Evolutionary conservation across 768 basidiomycete species (phyloP).

Genomic region (Suillus hirtellus): DNA sequence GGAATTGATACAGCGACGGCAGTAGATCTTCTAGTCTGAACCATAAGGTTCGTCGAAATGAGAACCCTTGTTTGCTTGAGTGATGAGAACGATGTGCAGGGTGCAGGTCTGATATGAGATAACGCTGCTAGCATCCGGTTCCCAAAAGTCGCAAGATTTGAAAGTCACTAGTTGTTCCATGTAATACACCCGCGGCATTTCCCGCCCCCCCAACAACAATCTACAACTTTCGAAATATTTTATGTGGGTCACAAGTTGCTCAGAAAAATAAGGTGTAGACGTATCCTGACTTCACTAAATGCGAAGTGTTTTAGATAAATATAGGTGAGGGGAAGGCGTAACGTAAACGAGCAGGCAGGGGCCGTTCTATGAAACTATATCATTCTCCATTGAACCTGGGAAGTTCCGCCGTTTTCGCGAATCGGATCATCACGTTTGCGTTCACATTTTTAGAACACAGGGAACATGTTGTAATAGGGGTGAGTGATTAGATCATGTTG

Average conservation of each 20-base stretch:
- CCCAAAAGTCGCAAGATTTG: neutral
- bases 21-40: conserved; percentile 24
- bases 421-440: neutral
- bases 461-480: neutral
- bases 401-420: neutral
- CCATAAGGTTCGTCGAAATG: conserved; percentile 18
- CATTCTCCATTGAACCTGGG: neutral
- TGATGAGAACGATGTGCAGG: no score
- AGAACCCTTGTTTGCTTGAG: neutral
- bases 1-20: neutral
- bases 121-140: conserved; percentile 42
- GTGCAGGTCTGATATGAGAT: conserved; percentile 56
- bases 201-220: neutral
- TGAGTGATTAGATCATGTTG: neutral
- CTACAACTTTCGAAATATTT: no score
- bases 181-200: neutral
- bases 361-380: neutral
- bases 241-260: neutral
- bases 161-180: neutral
- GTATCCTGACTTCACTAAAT: neutral
- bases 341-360: neutral
- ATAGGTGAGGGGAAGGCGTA: neutral
- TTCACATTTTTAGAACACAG: neutral
- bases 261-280: neutral
- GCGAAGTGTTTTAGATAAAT: neutral